Evolutionary conservation across 73 alveolate species (phyloP), one percentile per base, ranked within the genome.

Genomic region (Breviolum minutum): DNA sequence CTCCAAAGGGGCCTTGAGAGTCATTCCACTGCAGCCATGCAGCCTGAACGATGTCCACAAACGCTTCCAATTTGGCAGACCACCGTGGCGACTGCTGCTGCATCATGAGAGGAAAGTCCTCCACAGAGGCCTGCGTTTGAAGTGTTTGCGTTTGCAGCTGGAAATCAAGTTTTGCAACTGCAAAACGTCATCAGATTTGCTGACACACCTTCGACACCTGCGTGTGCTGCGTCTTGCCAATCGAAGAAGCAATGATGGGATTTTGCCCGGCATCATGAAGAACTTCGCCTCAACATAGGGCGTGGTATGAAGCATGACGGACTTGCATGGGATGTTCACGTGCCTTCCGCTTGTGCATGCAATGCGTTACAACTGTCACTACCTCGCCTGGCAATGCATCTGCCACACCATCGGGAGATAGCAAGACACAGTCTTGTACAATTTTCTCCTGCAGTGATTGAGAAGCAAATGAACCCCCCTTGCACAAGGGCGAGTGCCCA

Each of bases 181-280:
- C 77, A 2, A 68, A 68, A n/a, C n/a, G 24, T 17, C 77, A 22
- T 68, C 8, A 17, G 24, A 17, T 68, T 17, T 68, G 77, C 54
- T 40, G 54, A 40, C n/a, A 22, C 92, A 61, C 92, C 98, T 92
- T 92, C 6, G 98, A 92, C 14, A 80, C 94, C 85, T 94, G 99
- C 22, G 99, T 94, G 94, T 94, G 99, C 85, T 94, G 99, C 71
- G 99, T 73, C 83, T 77, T 64, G 71, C 99, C 99, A 63, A 94
- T 94, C 26, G 99, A 94, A 20, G 99, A 94, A 7, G 99, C 99
- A 63, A 94, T 60, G 20, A 81, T 83, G 8, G 99, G 99, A 63
- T 94, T 94, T 26, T 94, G 99, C 27, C 99, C 99, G 8, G 86
- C 80, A 48, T 94, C 99, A 27, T 94, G 99, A 30, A 94, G 68